Percentiles rank a stretch among this genome's conserved stretches.
Conservation (phyloP, 169 alveolate genomes). For the Cryptosporidium bovis region DNA sequence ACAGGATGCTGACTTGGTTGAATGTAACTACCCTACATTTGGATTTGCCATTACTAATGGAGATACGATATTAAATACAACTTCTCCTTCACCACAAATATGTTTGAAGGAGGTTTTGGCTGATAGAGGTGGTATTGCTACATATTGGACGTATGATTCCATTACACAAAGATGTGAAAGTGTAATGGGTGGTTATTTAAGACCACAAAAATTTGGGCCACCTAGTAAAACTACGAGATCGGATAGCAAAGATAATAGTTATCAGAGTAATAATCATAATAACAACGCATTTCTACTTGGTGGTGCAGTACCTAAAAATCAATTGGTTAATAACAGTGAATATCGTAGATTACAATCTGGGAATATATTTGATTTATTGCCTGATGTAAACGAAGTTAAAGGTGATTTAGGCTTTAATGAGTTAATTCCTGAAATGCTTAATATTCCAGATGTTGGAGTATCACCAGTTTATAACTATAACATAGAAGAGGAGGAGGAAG, state of each 20-base stretch:
- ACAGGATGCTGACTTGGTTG: conserved; percentile 6
- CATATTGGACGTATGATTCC: conserved; percentile 71
- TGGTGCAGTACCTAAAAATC: conserved; percentile 48
- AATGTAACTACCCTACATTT: conserved; percentile 64
- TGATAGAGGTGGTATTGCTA: conserved; percentile 68
- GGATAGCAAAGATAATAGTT: background rate
- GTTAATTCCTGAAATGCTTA: conserved; percentile 21
- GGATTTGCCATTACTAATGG: conserved; percentile 73
- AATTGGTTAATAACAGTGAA: background rate
- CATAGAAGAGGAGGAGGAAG: background rate
- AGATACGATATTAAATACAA: conserved; percentile 44
- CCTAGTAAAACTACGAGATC: background rate
- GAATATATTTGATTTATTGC: conserved; percentile 5
- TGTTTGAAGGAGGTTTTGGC: conserved; percentile 53
- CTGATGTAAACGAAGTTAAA: background rate
- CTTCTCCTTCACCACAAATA: conserved; percentile 69
- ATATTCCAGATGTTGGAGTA: conserved; percentile 43
- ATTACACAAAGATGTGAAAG: conserved; percentile 74
- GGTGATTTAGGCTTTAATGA: background rate
- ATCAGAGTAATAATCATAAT: background rate
- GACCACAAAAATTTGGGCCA: conserved; percentile 73
- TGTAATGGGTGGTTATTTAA: conserved; percentile 52
- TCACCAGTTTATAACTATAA: conserved; percentile 38
- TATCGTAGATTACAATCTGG: conserved; percentile 6
- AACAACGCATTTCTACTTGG: conserved; percentile 56